Conservation (phyloP, 2,329 filamentous ascomycete genomes). For the Didymella pinodella region DNA sequence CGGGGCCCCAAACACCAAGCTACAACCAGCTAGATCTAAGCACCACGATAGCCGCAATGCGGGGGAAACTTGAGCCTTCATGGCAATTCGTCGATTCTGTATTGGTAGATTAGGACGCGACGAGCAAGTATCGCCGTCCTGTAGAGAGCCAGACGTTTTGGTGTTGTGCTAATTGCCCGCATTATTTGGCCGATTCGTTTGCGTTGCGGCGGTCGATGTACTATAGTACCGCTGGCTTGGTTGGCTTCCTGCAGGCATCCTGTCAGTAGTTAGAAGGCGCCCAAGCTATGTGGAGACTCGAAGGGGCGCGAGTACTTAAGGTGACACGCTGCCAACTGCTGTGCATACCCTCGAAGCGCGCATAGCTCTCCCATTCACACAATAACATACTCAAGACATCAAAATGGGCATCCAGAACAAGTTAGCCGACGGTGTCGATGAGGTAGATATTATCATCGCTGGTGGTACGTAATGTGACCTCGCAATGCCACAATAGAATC, state of each 20-base stretch:
- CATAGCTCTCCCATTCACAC: background rate
- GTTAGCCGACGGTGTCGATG: slow-evolving; percentile 50
- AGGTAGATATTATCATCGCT: slow-evolving; percentile 62
- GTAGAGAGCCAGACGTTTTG: background rate
- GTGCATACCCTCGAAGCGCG: background rate
- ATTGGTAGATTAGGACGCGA: slow-evolving; percentile 3
- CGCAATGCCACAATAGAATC: background rate
- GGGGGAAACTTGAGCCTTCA: slow-evolving; percentile 3
- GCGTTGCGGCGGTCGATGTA: background rate
- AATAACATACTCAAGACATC: background rate
- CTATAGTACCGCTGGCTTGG: slow-evolving; percentile 10
- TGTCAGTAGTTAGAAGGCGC: slow-evolving; percentile 17
- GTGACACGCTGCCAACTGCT: background rate
- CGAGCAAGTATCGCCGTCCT: background rate
- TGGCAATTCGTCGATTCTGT: background rate
- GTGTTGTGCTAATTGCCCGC: slow-evolving; percentile 1
- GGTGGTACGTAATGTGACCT: slow-evolving; percentile 51
- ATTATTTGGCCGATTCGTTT: slow-evolving; percentile 15
- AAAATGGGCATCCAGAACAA: slow-evolving; percentile 45
- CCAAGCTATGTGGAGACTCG: slow-evolving; percentile 16
- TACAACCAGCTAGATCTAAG: slow-evolving; percentile 12
- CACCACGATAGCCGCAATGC: slow-evolving; percentile 18
- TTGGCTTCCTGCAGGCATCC: slow-evolving; percentile 11
- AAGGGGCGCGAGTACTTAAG: slow-evolving; percentile 12
- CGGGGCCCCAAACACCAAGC: slow-evolving; percentile 18